Evolutionary conservation across 169 alveolate species (phyloP).

Genomic region (Plasmodium relictum): DNA sequence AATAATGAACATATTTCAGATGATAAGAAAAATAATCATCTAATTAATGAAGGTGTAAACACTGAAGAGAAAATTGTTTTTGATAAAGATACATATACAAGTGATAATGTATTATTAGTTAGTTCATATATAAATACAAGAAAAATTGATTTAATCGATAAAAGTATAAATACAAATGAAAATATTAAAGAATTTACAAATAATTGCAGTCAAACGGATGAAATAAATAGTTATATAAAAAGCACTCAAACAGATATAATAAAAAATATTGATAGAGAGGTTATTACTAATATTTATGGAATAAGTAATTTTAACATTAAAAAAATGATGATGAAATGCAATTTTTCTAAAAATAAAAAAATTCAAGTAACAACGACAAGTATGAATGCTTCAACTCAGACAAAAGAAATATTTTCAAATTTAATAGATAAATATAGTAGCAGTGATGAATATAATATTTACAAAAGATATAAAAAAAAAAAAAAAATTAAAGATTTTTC

Average conservation of each 20-base stretch:
- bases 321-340: constrained; percentile 41
- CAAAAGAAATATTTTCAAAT: neutral
- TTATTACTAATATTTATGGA: constrained; percentile 37
- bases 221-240: constrained; percentile 6
- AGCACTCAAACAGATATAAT: constrained; percentile 18
- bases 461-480: constrained; percentile 5
- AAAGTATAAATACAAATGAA: neutral
- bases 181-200: neutral
- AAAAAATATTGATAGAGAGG: neutral
- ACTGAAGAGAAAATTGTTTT: constrained; percentile 21
- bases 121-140: constrained; percentile 19
- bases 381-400: constrained; percentile 35
- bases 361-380: constrained; percentile 37
- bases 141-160: neutral
- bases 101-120: constrained; percentile 13
- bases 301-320: constrained; percentile 20
- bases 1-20: neutral
- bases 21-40: neutral
- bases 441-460: constrained; percentile 1
- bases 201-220: constrained; percentile 30
- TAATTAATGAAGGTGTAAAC: constrained; percentile 11
- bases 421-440: neutral
- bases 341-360: constrained; percentile 32
- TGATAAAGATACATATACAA: constrained; percentile 2
- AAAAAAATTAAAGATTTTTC: neutral